phyloP scores from a whole-genome alignment of 257 asterid species.

The Solanum sejunctum region DNA sequence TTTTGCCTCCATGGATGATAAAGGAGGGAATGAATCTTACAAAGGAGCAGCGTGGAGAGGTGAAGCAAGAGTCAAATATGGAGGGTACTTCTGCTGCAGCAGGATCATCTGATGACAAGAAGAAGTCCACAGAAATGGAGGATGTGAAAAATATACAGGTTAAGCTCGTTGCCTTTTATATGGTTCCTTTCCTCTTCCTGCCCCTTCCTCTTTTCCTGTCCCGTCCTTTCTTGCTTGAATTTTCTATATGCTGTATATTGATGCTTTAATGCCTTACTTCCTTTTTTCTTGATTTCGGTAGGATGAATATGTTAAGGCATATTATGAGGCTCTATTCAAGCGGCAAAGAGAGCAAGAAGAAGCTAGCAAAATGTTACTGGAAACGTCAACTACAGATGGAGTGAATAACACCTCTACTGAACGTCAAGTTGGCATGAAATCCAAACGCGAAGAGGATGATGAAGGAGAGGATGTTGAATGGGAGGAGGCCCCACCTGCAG shows the following conservation, averaged over 20 bases:
- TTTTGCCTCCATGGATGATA: slow-evolving; percentile 98
- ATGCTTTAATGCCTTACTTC: not conserved
- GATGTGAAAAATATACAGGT: slow-evolving; percentile 62
- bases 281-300: slow-evolving; percentile 4
- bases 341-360: slow-evolving; percentile 56
- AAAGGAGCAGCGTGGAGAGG: slow-evolving; percentile 84
- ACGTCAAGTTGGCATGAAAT: slow-evolving; percentile 76
- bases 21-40: slow-evolving; percentile 84
- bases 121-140: slow-evolving; percentile 39
- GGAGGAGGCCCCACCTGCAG: slow-evolving; percentile 72
- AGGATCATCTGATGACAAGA: slow-evolving; percentile 62
- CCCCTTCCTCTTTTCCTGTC: not conserved
- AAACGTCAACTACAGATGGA: slow-evolving; percentile 16
- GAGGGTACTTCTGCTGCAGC: slow-evolving; percentile 27
- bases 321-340: slow-evolving; percentile 62
- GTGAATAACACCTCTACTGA: slow-evolving; percentile 19
- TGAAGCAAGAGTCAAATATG: slow-evolving; percentile 38
- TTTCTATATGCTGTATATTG: not conserved
- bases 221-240: not conserved
- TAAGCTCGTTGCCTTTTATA: not conserved
- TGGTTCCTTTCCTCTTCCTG: not conserved
- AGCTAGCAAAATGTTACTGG: slow-evolving; percentile 33
- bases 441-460: slow-evolving; percentile 47
- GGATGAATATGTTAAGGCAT: slow-evolving; percentile 84
- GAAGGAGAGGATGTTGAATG: slow-evolving; percentile 67